Evolutionary conservation across 345 rosid species (phyloP).

Genomic region (Populus simonii): DNA sequence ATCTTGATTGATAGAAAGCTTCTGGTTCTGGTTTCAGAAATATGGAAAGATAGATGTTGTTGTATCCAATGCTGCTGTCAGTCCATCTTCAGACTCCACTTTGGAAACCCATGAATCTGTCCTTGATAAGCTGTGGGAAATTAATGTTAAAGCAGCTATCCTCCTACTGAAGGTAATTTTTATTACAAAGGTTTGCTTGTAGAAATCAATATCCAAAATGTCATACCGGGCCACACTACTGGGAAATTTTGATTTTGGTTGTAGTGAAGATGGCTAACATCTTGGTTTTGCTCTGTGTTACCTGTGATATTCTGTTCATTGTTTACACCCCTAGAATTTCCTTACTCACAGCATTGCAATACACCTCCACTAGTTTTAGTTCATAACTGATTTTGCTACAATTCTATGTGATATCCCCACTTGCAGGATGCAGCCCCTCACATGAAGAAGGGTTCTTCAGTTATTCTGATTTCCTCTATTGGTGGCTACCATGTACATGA

Average conservation of each 20-base stretch:
- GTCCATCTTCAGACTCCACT: slow-evolving; percentile 59
- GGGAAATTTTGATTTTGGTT: too few relatives aligned
- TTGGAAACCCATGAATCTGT: slow-evolving; percentile 58
- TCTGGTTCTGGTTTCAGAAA: slow-evolving; percentile 44
- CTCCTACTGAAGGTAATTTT: slow-evolving; percentile 57
- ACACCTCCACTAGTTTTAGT: too few relatives aligned
- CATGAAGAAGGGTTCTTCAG: slow-evolving; percentile 69
- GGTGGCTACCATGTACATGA: slow-evolving; percentile 55
- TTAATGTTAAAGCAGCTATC: slow-evolving; percentile 73
- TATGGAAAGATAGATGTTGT: slow-evolving; percentile 73
- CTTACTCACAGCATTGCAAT: too few relatives aligned
- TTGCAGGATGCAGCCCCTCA: slow-evolving; percentile 75
- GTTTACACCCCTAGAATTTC: background rate
- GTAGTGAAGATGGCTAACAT: too few relatives aligned
- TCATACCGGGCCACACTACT: background rate
- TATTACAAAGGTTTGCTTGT: too few relatives aligned
- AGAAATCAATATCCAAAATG: background rate
- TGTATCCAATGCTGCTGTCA: slow-evolving; percentile 80
- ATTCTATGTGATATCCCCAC: background rate
- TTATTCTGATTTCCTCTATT: slow-evolving; percentile 72
- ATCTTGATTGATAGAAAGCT: background rate
- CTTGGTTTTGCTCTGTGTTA: background rate
- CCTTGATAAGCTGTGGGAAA: slow-evolving; percentile 87
- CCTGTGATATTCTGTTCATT: background rate
- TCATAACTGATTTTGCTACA: too few relatives aligned